Conservation (phyloP, 805 yeast genomes). For the Wickerhamiella azymoides region DNA sequence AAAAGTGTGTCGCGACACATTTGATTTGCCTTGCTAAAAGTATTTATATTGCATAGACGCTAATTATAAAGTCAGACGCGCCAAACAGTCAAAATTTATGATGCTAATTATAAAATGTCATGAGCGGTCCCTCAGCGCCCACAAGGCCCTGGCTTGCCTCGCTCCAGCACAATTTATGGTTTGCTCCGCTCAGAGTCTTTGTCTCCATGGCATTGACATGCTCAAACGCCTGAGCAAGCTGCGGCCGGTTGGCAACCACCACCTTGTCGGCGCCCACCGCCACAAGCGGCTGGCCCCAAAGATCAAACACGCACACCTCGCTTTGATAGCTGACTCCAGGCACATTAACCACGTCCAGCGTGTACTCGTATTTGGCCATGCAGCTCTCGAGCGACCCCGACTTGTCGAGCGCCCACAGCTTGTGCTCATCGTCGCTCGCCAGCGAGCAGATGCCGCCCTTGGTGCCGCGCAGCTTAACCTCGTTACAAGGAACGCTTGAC, state of each 20-base stretch:
- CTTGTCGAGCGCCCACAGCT: conserved; percentile 4
- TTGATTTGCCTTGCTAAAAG: no score
- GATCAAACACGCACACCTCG: not conserved
- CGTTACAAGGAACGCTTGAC: not conserved
- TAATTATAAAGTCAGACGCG: no score
- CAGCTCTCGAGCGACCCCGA: conserved; percentile 1
- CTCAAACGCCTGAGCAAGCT: not conserved
- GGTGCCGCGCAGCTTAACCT: not conserved
- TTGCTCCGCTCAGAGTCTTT: not conserved
- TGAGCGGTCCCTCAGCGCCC: not conserved
- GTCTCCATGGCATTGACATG: not conserved
- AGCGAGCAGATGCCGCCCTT: not conserved
- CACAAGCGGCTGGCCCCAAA: not conserved
- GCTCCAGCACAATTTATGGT: not conserved
- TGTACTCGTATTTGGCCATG: not conserved
- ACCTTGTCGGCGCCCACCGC: not conserved
- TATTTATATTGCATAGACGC: no score
- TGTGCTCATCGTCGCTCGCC: not conserved
- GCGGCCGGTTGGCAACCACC: not conserved
- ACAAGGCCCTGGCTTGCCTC: not conserved
- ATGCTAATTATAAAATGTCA: not conserved
- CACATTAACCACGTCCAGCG: not conserved
- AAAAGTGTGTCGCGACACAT: no score
- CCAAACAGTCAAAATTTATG: no score
- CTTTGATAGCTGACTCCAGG: not conserved